phyloP scores from a whole-genome alignment of 306 rosid species.

The Vigna trinervia region DNA sequence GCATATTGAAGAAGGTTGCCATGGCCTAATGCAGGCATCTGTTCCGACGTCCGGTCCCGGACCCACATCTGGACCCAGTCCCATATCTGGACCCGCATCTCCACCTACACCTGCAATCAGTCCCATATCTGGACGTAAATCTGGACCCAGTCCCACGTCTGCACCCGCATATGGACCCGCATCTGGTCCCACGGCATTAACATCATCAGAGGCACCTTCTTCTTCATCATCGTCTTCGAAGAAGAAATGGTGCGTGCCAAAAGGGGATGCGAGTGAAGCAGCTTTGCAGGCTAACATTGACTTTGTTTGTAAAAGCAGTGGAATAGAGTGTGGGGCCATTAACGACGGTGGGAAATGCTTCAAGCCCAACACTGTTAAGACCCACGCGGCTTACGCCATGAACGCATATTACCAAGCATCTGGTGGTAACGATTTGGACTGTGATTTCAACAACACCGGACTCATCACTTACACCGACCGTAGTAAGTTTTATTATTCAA shows the following conservation, averaged over 20 bases:
- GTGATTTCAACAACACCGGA: conserved; percentile 69
- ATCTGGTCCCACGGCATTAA: neutral
- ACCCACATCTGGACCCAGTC: no score
- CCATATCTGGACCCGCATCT: no score
- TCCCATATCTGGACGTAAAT: no score
- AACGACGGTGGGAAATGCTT: conserved; percentile 47
- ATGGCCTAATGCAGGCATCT: no score
- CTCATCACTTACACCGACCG: conserved; percentile 63
- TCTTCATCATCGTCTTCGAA: neutral
- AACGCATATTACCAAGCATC: conserved; percentile 63
- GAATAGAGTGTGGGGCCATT: conserved; percentile 53
- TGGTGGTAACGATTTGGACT: conserved; percentile 59
- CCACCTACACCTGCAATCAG: no score
- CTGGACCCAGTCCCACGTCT: no score
- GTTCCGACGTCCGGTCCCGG: no score
- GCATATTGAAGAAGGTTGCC: no score
- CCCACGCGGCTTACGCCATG: conserved; percentile 81
- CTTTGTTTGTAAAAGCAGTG: conserved; percentile 41
- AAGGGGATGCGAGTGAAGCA: conserved; percentile 8
- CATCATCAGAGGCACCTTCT: conserved; percentile 5
- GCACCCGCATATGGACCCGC: neutral
- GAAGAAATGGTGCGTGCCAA: conserved; percentile 51
- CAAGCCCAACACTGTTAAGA: conserved; percentile 59
- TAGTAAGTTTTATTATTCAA: conserved; percentile 49
- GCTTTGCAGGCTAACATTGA: conserved; percentile 53